Conservation (phyloP, 306 rosid species). For the Begonia loranthoides region DNA sequence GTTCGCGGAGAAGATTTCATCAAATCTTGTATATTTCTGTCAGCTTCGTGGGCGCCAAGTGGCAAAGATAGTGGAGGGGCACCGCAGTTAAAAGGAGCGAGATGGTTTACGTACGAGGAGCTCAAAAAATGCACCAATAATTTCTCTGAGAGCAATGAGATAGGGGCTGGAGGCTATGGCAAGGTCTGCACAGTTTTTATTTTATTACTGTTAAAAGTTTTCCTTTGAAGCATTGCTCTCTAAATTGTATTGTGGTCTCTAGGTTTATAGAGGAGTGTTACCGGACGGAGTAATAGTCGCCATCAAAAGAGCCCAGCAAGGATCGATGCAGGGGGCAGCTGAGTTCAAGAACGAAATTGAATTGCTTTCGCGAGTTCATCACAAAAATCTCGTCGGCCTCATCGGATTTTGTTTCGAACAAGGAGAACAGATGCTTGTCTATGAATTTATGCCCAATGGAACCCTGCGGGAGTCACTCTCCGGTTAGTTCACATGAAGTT, state of each 20-base stretch:
- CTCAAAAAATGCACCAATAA: constrained; percentile 64
- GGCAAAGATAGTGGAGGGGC: constrained; percentile 90
- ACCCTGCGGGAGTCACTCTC: constrained; percentile 62
- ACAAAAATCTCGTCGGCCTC: constrained; percentile 92
- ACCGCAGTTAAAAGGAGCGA: constrained; percentile 93
- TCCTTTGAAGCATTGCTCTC: background rate
- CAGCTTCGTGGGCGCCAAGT: constrained; percentile 94
- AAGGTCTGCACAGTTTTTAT: constrained; percentile 36
- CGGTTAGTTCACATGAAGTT: constrained; percentile 25
- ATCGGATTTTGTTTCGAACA: constrained; percentile 92
- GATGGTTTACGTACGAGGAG: constrained; percentile 94
- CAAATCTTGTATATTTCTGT: constrained; percentile 9
- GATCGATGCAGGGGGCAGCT: constrained; percentile 89
- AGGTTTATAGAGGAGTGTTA: constrained; percentile 78
- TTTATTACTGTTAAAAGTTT: background rate
- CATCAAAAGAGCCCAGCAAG: constrained; percentile 91
- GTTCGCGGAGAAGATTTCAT: background rate
- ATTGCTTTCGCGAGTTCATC: constrained; percentile 94
- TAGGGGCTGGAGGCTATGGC: constrained; percentile 94
- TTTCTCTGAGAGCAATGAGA: constrained; percentile 50
- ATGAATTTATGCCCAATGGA: constrained; percentile 81
- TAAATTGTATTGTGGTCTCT: constrained; percentile 4
- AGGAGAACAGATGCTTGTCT: constrained; percentile 89
- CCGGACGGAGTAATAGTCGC: constrained; percentile 71
- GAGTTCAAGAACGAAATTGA: constrained; percentile 97